A percentile compares a stretch with the other conserved stretches of the same genome.
These are phyloP conservation scores for Candida montana DNA, from an alignment of 805 yeast species.

Conservation along the genomic window DNA sequence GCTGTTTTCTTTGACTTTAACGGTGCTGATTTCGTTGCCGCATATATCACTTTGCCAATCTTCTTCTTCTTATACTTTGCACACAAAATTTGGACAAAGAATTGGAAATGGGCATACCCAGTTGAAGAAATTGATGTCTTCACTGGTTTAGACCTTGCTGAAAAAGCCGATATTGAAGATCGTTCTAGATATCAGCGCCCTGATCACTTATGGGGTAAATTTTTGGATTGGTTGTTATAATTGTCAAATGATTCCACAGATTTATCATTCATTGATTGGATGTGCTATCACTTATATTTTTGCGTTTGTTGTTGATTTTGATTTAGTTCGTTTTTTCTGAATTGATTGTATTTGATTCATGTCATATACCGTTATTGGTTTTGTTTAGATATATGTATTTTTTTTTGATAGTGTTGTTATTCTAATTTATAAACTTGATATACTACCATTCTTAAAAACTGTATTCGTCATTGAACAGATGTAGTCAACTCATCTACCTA, in stretches of 20 bases:
- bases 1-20: conserved; percentile 50
- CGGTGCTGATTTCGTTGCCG: conserved; percentile 57
- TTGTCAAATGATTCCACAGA: neutral
- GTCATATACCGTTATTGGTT: too few species aligned
- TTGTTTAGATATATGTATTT: too few species aligned
- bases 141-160: conserved; percentile 57
- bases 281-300: neutral
- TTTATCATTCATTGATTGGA: neutral
- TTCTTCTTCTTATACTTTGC: conserved; percentile 49
- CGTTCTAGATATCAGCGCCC: conserved; percentile 12
- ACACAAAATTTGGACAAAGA: conserved; percentile 46
- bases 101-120: conserved; percentile 43
- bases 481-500: too few species aligned
- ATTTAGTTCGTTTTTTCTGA: neutral
- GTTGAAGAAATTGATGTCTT: conserved; percentile 54
- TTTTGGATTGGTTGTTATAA: conserved; percentile 21
- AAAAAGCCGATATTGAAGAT: conserved; percentile 29
- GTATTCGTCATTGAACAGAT: too few species aligned
- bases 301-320: neutral
- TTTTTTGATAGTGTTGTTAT: too few species aligned
- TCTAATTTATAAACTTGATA: too few species aligned
- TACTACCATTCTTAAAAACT: too few species aligned
- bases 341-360: neutral
- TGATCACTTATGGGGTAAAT: conserved; percentile 11
- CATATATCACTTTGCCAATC: conserved; percentile 62